Conservation (phyloP, 352 stramenopile genomes). For the Phytophthora macrochlamydospora region DNA sequence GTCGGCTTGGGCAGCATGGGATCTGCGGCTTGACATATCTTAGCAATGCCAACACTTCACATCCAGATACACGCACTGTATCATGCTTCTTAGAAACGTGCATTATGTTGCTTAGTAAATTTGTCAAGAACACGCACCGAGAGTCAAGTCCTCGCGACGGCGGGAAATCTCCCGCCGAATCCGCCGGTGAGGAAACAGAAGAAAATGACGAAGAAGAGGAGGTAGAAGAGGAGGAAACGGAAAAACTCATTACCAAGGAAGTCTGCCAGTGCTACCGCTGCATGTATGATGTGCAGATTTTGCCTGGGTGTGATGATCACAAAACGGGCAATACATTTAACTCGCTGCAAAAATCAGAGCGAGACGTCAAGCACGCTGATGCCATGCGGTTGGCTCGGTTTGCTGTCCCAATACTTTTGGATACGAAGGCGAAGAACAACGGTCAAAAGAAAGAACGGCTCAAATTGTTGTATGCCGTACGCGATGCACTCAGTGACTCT, state of each 20-base stretch:
- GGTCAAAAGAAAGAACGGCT: constrained; percentile 78
- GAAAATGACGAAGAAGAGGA: constrained; percentile 15
- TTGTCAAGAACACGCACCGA: constrained; percentile 12
- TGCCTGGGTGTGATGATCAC: constrained; percentile 63
- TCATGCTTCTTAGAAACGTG: constrained; percentile 55
- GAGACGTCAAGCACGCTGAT: constrained; percentile 27
- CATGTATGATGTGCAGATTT: constrained; percentile 73
- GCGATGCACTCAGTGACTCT: constrained; percentile 42
- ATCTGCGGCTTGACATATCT: constrained; percentile 52
- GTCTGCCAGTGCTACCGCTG: constrained; percentile 76
- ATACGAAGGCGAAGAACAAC: constrained; percentile 62
- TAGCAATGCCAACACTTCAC: constrained; percentile 10
- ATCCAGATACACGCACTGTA: constrained; percentile 6
- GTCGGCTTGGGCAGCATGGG: constrained; percentile 46
- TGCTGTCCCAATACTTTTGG: constrained; percentile 63
- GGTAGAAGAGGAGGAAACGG: constrained; percentile 17
- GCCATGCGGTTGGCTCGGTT: constrained; percentile 52
- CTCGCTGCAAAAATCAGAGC: constrained; percentile 33
- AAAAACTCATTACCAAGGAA: constrained; percentile 49
- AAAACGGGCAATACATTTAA: constrained; percentile 50
- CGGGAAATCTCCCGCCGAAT: constrained; percentile 3
- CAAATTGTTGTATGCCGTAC: constrained; percentile 65
- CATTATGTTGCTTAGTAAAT: constrained; percentile 37
- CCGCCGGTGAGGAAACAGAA: background rate
- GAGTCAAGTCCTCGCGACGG: constrained; percentile 14